Conservation (phyloP, 1,284 basidiomycete species). For the Melanopsichium pennsylvanicum region DNA sequence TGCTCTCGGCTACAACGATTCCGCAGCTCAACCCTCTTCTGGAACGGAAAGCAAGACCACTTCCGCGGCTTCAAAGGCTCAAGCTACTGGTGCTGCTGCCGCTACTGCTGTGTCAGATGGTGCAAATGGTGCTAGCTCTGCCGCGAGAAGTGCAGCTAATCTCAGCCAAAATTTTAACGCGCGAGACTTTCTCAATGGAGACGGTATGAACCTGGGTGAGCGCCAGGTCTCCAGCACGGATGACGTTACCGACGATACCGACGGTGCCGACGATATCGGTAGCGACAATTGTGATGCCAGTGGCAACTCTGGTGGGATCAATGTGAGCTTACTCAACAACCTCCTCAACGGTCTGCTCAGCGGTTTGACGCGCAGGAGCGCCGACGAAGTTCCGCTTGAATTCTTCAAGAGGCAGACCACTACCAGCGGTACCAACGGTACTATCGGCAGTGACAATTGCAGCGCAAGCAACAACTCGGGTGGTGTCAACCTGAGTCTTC, state of each 20-base stretch:
- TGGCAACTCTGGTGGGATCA: constrained; percentile 43
- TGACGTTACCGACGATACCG: too few species aligned
- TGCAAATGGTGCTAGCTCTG: constrained; percentile 7
- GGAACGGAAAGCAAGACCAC: constrained; percentile 11
- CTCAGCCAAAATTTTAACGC: constrained; percentile 37
- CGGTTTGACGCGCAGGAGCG: constrained; percentile 24
- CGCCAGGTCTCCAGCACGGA: too few species aligned
- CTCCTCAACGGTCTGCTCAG: constrained; percentile 48
- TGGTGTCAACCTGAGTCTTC: constrained; percentile 45
- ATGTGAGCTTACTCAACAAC: constrained; percentile 49
- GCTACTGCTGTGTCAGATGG: constrained; percentile 8
- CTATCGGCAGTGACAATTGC: constrained; percentile 33
- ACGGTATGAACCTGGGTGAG: constrained; percentile 46
- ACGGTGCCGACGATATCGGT: constrained; percentile 7
- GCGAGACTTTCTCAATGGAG: constrained; percentile 36
- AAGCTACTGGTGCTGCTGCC: constrained; percentile 6
- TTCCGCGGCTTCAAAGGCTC: neutral
- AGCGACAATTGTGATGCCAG: constrained; percentile 39
- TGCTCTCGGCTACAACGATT: constrained; percentile 18
- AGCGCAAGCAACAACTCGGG: constrained; percentile 38
- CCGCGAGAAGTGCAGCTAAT: constrained; percentile 39
- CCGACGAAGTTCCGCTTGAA: constrained; percentile 13
- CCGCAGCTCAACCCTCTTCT: neutral
- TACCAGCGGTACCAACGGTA: constrained; percentile 5
- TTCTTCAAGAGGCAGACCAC: constrained; percentile 29